Base-by-base conservation (phyloP, 495 filamentous ascomycete genomes). In the Penicillium arizonense region DNA sequence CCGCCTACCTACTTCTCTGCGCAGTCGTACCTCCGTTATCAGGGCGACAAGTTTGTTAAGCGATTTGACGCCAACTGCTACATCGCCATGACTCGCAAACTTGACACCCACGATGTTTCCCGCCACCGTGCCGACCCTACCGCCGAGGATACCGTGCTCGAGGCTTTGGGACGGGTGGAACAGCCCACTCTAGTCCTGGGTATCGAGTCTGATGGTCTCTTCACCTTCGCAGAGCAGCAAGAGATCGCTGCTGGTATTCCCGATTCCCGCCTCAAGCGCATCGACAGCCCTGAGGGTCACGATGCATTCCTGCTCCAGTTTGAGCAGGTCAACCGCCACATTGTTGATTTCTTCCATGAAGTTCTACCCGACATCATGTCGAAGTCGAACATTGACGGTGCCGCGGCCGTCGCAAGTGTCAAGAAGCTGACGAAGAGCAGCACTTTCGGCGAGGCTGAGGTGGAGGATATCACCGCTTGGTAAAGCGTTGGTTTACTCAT, bases 21-120 rank as follows among this genome's bases (percentile, higher is more conserved):
- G 0, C 94, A 98, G 65, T 96, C 90, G 1, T 98, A 98, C 67
- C 87, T 98, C 6, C 88, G 94, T n/a, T 98, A 98, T 70, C 94
- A 98, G 72, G 93, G 89, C 37, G 82, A 86, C 48, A 98, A 98
- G 69, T 98, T 98, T 65, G 93, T 97, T 55, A 91, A 90, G 63
- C 86, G 94, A 6, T 98, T 97, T 65, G 94, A 98, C 70, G 87
- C 90, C 56, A 98, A 98, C 65, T 97, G 94, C 75, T 98, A 98
- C 73, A 97, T 98, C 51, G 91, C 94, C 53, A 96, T 97, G 68
- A 97, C 94, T 5, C 89, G 94, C 53, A 98, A 98, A 70, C 84
- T 98, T n/a, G 94, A 98, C 63, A 98, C 94, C 3, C 94, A 98
- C 66, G 94, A 98, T 64, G 82, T 98, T 24, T 91, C 89, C 18